Base-by-base conservation (phyloP, 2,329 filamentous ascomycete species). In the Phoma sp. region DNA sequence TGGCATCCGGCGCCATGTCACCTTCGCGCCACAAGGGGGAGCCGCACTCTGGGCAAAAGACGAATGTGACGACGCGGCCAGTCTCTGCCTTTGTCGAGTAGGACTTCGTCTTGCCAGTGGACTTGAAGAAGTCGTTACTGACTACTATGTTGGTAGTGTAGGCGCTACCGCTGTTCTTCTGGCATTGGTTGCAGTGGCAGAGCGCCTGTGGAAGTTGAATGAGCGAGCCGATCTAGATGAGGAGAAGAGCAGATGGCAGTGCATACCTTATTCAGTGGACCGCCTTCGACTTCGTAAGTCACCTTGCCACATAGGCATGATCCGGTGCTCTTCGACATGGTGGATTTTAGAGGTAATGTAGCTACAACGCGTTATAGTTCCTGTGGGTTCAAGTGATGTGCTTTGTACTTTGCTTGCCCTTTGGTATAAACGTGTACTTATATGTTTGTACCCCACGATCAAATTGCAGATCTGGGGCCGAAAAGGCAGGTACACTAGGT, bases 131-230 rank as follows among this genome's bases (percentile, higher is more conserved):
- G 40, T 55, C 51, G 29, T 50, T 55, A 29, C 5, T 25, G 35
- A 55, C 36, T 17, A 55, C 51, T 17, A 55, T 45, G 24, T 55
- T 55, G 29, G 51, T 55, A 2, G 35, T 44, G 35, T 55, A 50
- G 39, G 40, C 40, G 35, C 33, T 40, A 19, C 51, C 51, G 21
- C 39, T 45, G 15, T 36, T 45, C 40, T 55, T 55, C 37, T 55
- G 51, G 45, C 51, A 55, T 45, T 55, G 51, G 24, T 55, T 55
- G 31, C 51, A 55, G 35, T 55, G 51, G 19, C 51, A 55, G 27
- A 55, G 51, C 3, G 51, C 51, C 51, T 55, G 35, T 15, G 22
- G 12, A 7, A 24, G 22, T 24, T 24, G 12, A 12, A 12, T 15
- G 2, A 39, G 37, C 15, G 8, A 22, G 36, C 10, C 5, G 6